Conservation (phyloP, 2,329 filamentous ascomycete genomes). For the Lojkania enalia region DNA sequence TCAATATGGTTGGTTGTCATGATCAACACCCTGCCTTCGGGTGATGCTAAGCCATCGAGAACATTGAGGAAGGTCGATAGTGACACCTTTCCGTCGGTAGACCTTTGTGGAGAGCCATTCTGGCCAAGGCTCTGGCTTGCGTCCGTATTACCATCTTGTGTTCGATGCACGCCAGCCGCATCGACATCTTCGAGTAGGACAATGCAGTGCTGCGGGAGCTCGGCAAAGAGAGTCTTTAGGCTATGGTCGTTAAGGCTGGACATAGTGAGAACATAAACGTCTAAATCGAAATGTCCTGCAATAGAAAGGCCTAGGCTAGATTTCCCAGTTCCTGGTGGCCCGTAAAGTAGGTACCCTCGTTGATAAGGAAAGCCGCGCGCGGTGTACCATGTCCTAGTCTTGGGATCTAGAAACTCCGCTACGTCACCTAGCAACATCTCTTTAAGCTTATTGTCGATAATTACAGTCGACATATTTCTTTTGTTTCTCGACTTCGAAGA, state of each 20-base stretch:
- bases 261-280: slow-evolving; percentile 18
- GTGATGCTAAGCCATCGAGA: slow-evolving; percentile 76
- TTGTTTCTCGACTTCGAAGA: slow-evolving; percentile 12
- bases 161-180: slow-evolving; percentile 10
- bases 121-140: slow-evolving; percentile 6
- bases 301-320: slow-evolving; percentile 12
- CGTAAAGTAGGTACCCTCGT: slow-evolving; percentile 19
- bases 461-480: slow-evolving; percentile 58
- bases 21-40: slow-evolving; percentile 75
- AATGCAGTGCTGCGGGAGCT: slow-evolving; percentile 17
- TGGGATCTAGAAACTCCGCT: slow-evolving; percentile 72
- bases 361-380: slow-evolving; percentile 16
- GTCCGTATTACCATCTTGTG: background rate
- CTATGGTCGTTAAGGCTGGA: slow-evolving; percentile 11
- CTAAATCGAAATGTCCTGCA: slow-evolving; percentile 15
- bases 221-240: slow-evolving; percentile 17
- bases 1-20: slow-evolving; percentile 81
- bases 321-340: slow-evolving; percentile 18
- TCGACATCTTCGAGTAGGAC: slow-evolving; percentile 22
- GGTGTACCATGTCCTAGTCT: slow-evolving; percentile 51
- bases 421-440: slow-evolving; percentile 67
- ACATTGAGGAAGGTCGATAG: slow-evolving; percentile 78
- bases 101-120: slow-evolving; percentile 13
- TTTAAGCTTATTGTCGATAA: slow-evolving; percentile 69
- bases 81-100: slow-evolving; percentile 60